Base-by-base conservation (phyloP, 2,329 filamentous ascomycete species). In the Trichocomaceae sp. region DNA sequence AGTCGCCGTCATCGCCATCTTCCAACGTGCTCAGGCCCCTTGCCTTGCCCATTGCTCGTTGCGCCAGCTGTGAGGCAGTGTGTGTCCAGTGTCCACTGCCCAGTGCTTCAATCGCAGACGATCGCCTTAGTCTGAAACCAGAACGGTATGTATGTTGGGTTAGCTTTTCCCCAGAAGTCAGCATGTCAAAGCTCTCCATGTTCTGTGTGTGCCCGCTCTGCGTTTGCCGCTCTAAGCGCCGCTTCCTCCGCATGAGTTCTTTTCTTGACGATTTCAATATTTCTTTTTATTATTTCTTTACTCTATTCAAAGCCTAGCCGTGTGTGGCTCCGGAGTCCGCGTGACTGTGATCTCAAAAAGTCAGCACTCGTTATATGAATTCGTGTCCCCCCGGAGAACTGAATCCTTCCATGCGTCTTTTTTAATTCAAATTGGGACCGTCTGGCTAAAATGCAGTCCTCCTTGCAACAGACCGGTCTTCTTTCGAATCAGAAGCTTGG, bases 391-490 rank as follows among this genome's bases (percentile, higher is more conserved):
- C 17, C 13, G 4, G 23, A 33, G 15, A 41, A 33, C 33, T 47
- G 9, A 26, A 26, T 26, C 23, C 19, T 31, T 22, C 26, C 20
- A n/a, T 47, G 6, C 19, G 15, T 9, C n/a, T 20, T 42, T 17
- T 8, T 42, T 22, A 5, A 22, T 20, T 42, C 17, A 9, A 8
- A 22, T 9, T 42, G 39, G 13, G 19, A 42, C 39, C 10, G 1
- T 23, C 29, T 63, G 62, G 60, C 62, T 64, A 62, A 66, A 60
- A 62, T 57, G 54, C 60, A 66, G 59, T 55, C 57, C 29, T 57
- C 62, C 26, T 46, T 61, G 58, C 64, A 63, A 59, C 59, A 57
- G 55, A 10, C 17, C 15, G 17, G n/a, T 37, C 22, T 50, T 13
- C 51, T 37, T 31, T 44, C 31, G 37, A 26, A 29, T 23, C 47